These are phyloP conservation scores for Tephrocybe sp. DNA, from an alignment of 768 basidiomycete genomes.

Conservation along the genomic window DNA sequence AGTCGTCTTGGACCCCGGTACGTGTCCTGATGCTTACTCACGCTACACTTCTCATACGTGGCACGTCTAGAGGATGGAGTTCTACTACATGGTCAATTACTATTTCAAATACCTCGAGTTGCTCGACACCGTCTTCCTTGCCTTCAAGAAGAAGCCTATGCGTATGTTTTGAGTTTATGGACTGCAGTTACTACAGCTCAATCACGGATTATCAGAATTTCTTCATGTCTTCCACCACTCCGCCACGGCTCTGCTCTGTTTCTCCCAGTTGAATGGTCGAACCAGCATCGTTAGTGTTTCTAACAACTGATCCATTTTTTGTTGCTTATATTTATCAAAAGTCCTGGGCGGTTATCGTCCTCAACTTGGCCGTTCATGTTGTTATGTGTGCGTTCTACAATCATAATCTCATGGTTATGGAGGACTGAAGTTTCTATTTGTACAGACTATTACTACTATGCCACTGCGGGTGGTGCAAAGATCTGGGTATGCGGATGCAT, in stretches of 20 bases:
- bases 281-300: conserved; percentile 80
- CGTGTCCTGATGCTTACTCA: conserved; percentile 30
- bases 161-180: conserved; percentile 48
- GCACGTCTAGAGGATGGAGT: conserved; percentile 78
- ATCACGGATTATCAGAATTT: conserved; percentile 63
- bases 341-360: conserved; percentile 95
- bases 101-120: conserved; percentile 98
- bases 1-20: conserved; percentile 84
- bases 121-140: conserved; percentile 95
- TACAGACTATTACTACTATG: conserved; percentile 98
- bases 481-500: conserved; percentile 73
- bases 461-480: conserved; percentile 93
- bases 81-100: conserved; percentile 99
- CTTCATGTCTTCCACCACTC: conserved; percentile 99
- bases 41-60: conserved; percentile 2
- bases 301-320: background rate
- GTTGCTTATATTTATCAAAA: conserved; percentile 29
- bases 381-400: conserved; percentile 85
- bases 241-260: conserved; percentile 94
- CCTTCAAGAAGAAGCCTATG: conserved; percentile 96
- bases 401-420: background rate
- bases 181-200: background rate
- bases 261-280: conserved; percentile 89
- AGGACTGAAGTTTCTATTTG: conserved; percentile 2
- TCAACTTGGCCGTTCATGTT: conserved; percentile 94